A percentile compares a stretch with the other conserved stretches of the same genome.
Conservation (phyloP, 306 rosid genomes). For the Astragalus glycyphyllos region DNA sequence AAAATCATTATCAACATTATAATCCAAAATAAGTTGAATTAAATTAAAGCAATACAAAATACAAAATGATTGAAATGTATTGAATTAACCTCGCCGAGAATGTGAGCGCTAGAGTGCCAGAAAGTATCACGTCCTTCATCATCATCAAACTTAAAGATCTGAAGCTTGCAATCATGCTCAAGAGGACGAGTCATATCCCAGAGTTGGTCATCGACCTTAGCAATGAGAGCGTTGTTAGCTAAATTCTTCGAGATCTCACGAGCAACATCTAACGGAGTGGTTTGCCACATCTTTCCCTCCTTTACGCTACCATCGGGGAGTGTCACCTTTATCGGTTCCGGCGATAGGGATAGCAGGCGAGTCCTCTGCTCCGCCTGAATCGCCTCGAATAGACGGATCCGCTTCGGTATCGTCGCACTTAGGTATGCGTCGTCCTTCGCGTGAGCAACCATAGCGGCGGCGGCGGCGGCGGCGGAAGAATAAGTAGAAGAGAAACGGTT, state of each 20-base stretch:
- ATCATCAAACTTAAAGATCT: slow-evolving; percentile 70
- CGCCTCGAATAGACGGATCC: slow-evolving; percentile 63
- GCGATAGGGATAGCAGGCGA: slow-evolving; percentile 58
- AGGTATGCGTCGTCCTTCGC: slow-evolving; percentile 80
- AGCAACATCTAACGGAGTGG: slow-evolving; percentile 82
- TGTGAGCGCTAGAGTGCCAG: slow-evolving; percentile 99
- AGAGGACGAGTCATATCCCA: slow-evolving; percentile 92
- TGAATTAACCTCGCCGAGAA: slow-evolving; percentile 80
- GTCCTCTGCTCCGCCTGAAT: slow-evolving; percentile 56
- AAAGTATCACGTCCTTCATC: slow-evolving; percentile 95
- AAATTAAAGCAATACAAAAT: background rate
- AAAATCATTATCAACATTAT: background rate
- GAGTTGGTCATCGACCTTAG: slow-evolving; percentile 81
- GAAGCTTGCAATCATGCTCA: slow-evolving; percentile 71
- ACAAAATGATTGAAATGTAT: background rate
- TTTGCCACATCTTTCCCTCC: slow-evolving; percentile 77
- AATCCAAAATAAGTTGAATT: background rate
- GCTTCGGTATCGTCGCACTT: slow-evolving; percentile 58
- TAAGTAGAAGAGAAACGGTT: slow-evolving; percentile 37
- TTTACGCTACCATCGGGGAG: slow-evolving; percentile 72
- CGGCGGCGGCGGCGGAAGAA: no score
- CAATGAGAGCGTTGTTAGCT: slow-evolving; percentile 76
- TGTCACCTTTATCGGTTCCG: slow-evolving; percentile 84
- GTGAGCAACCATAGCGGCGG: slow-evolving; percentile 55
- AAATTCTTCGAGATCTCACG: slow-evolving; percentile 79